Percentiles rank a stretch among this genome's conserved stretches.
These are phyloP conservation scores for Diaporthe vexans DNA, from an alignment of 2,329 filamentous ascomycete species.

Conservation along the genomic window DNA sequence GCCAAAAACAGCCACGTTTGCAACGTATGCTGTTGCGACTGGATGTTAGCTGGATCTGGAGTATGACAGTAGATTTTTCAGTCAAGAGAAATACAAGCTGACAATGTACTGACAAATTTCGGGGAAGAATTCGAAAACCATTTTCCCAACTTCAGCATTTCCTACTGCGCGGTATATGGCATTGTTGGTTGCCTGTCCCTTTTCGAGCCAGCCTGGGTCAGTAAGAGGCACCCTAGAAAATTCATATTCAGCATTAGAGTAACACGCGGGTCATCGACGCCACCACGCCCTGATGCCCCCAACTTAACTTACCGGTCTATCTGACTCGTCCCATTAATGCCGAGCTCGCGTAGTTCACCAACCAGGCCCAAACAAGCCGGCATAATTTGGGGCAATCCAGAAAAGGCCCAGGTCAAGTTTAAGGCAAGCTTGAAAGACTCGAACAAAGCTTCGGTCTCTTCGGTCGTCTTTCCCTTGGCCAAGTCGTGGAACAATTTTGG, in stretches of 20 bases:
- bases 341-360: constrained; percentile 5
- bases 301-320: background rate
- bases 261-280: too few species aligned
- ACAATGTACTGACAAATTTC: background rate
- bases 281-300: too few species aligned
- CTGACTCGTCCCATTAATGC: background rate
- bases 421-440: background rate
- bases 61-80: too few species aligned
- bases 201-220: constrained; percentile 2
- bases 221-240: background rate
- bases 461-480: background rate
- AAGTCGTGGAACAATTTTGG: background rate
- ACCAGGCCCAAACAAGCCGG: constrained; percentile 15
- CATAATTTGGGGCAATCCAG: constrained; percentile 2
- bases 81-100: background rate
- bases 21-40: background rate
- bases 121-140: background rate
- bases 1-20: constrained; percentile 4
- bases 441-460: background rate
- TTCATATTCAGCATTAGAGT: background rate
- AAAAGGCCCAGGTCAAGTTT: constrained; percentile 7
- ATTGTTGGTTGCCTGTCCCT: constrained; percentile 10
- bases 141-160: constrained; percentile 11
- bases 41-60: background rate
- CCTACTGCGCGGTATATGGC: constrained; percentile 7